Base-by-base conservation (phyloP, 768 basidiomycete genomes). In the Erythrobasidium yunnanense region DNA sequence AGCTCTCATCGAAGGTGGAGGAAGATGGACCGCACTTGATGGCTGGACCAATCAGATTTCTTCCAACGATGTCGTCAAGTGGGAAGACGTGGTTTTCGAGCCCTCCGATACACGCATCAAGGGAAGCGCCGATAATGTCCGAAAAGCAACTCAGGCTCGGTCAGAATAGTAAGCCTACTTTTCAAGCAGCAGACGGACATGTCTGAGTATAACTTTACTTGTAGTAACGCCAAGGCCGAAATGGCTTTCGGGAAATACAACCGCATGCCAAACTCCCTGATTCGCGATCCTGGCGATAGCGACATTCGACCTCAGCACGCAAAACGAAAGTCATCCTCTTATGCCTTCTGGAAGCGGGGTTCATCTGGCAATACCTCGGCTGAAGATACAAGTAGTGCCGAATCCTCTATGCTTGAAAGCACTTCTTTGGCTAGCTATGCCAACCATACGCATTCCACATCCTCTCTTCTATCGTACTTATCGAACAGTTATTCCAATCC, bases 1-100 rank as follows among this genome's bases (percentile, higher is more conserved):
- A 75, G 90, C 90, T 7, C 80, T 97, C 22, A 84, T 96, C 25
- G 93, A 97, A 76, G 93, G 92, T 50, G 72, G 71, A 32, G 71
- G 71, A 15, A 57, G 70, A 17, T 73, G 72, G 72, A 52, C 56
- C 17, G 57, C 51, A 11, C 47, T 68, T 18, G 65, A 69, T 49
- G 68, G 47, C 18, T 69, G 68, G 68, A 69, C 50, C 30, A 30
- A 66, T 34, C 51, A 68, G 20, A 42, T 53, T 7, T 50, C 50
- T 1, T 22, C 54, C 11, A 68, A 68, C 20, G 67, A 68, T 23
- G 60, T 63, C 4, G 42, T 63, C 4, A 4, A 33, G 20, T 63
- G 47, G 46, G 60, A 63, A n/a, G 23, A 49, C 8, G 49, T 63
- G 6, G 60, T 63, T 5, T 63, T 63, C 52, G 60, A 63, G 20